Conservation (phyloP, 495 filamentous ascomycete genomes). For the Penicillium waksmanii region DNA sequence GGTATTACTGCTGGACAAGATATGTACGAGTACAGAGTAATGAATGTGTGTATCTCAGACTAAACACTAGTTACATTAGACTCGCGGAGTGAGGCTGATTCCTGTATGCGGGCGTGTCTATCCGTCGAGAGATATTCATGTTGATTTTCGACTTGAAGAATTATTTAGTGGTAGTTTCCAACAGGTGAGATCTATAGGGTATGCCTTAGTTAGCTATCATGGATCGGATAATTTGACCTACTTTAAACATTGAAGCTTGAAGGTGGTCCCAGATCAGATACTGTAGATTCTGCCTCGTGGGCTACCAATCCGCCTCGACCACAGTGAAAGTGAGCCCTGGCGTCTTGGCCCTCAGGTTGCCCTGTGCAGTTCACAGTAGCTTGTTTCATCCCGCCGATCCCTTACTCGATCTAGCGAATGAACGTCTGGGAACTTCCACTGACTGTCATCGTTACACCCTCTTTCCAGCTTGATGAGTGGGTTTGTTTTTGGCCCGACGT, state of each 20-base stretch:
- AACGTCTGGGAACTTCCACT: background rate
- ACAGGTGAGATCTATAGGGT: no score
- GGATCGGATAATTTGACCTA: background rate
- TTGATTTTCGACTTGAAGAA: no score
- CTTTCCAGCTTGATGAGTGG: background rate
- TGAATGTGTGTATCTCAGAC: background rate
- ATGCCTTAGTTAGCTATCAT: background rate
- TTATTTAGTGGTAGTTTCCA: no score
- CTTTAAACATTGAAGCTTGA: background rate
- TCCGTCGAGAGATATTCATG: no score
- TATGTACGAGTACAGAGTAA: background rate
- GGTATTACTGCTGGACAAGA: background rate
- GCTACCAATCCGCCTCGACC: constrained; percentile 18
- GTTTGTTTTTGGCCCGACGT: background rate
- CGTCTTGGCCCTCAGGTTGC: constrained; percentile 4
- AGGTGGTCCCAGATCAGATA: constrained; percentile 11
- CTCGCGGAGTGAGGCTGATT: constrained; percentile 1
- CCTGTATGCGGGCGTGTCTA: background rate
- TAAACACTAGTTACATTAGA: background rate
- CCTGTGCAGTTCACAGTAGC: constrained; percentile 19
- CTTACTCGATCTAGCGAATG: constrained; percentile 21
- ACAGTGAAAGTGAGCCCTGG: constrained; percentile 8
- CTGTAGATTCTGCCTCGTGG: constrained; percentile 23
- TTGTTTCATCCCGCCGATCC: constrained; percentile 30
- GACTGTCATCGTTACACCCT: constrained; percentile 2